A percentile compares a stretch with the other conserved stretches of the same genome.
Evolutionary conservation across 768 basidiomycete genomes (phyloP).

Genomic region (Macrolepiota albuminosa): DNA sequence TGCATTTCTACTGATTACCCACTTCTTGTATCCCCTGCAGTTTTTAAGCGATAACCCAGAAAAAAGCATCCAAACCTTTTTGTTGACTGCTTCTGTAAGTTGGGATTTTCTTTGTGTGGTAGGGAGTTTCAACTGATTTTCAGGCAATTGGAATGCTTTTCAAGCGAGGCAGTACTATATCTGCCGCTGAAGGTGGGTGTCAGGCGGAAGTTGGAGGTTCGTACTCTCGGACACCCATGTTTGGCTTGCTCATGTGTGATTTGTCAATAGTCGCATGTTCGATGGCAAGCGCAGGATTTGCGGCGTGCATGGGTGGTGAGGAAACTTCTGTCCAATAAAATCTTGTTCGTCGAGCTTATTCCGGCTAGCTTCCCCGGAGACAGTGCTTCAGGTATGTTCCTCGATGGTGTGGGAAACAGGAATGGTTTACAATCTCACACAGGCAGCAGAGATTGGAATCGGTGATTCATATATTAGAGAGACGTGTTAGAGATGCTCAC

Average conservation of each 20-base stretch:
- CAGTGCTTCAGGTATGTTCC: conserved; percentile 61
- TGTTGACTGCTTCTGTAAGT: conserved; percentile 81
- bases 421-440: neutral
- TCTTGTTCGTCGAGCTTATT: neutral
- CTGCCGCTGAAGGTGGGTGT: conserved; percentile 93
- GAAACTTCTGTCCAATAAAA: neutral
- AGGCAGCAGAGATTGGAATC: conserved; percentile 90
- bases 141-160: conserved; percentile 93
- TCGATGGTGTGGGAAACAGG: neutral
- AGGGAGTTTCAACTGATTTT: conserved; percentile 1
- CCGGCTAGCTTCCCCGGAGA: conserved; percentile 67
- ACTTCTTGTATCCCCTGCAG: conserved; percentile 23
- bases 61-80: conserved; percentile 82
- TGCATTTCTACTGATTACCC: neutral
- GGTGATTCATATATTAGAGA: conserved; percentile 33
- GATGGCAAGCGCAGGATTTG: conserved; percentile 93
- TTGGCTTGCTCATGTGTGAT: neutral
- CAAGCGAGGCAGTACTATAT: conserved; percentile 96
- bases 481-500: neutral
- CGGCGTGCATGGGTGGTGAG: conserved; percentile 87
- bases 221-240: conserved; percentile 5
- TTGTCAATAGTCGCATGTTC: conserved; percentile 72
- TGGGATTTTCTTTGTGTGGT: neutral
- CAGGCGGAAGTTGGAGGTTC: conserved; percentile 92
- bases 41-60: conserved; percentile 91